A percentile compares a stretch with the other conserved stretches of the same genome.
These are phyloP conservation scores for Hypholoma sublateritium DNA, from an alignment of 768 basidiomycete species.

Conservation along the genomic window DNA sequence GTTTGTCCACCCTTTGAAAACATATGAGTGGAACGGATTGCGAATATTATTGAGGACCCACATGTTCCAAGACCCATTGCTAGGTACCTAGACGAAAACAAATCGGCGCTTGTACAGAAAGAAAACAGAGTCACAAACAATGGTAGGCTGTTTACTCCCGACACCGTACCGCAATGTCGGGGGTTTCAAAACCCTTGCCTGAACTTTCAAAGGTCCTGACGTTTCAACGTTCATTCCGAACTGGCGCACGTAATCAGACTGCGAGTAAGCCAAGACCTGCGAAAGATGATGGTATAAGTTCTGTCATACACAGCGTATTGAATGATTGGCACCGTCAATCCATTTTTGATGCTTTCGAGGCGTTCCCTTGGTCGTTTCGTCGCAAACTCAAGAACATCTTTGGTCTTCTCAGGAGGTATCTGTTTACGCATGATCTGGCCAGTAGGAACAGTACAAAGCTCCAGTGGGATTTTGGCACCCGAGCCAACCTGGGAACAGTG, in stretches of 20 bases:
- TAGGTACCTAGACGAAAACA: slow-evolving; percentile 43
- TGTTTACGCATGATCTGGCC: slow-evolving; percentile 79
- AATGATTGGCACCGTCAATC: slow-evolving; percentile 44
- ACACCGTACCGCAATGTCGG: slow-evolving; percentile 68
- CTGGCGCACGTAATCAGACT: slow-evolving; percentile 71
- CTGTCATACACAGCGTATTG: background rate
- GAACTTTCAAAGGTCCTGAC: slow-evolving; percentile 51
- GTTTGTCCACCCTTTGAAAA: slow-evolving; percentile 65
- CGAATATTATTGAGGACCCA: slow-evolving; percentile 22
- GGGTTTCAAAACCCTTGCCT: slow-evolving; percentile 62
- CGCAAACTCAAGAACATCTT: slow-evolving; percentile 66
- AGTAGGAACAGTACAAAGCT: slow-evolving; percentile 58
- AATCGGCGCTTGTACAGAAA: background rate
- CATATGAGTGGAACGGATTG: background rate
- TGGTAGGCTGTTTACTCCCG: slow-evolving; percentile 52
- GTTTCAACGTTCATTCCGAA: slow-evolving; percentile 69
- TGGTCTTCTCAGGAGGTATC: slow-evolving; percentile 68
- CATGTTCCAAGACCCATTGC: slow-evolving; percentile 82
- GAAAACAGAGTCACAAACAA: slow-evolving; percentile 40
- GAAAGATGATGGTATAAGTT: background rate
- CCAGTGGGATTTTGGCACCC: slow-evolving; percentile 68
- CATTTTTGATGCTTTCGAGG: slow-evolving; percentile 54
- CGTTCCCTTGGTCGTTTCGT: slow-evolving; percentile 66
- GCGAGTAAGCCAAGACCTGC: slow-evolving; percentile 65
- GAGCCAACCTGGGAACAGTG: slow-evolving; percentile 48